Base-by-base conservation (phyloP, 2,329 filamentous ascomycete species). In the Sarocladium kiliense region DNA sequence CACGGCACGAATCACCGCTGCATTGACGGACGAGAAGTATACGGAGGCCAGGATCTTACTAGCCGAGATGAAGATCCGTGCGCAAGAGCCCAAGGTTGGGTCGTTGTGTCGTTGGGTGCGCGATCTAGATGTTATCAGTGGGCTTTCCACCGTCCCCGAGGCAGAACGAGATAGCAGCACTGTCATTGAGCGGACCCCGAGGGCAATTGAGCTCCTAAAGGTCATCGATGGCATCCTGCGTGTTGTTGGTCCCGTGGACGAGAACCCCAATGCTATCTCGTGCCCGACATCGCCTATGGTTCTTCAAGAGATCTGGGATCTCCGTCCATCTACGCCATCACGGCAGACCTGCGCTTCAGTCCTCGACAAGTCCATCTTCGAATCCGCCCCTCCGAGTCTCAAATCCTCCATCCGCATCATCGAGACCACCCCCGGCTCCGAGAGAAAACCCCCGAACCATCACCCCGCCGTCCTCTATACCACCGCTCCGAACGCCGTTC, bases 91-190 rank as follows among this genome's bases (percentile, higher is more conserved):
- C 0, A 87, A 87, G 60, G 70, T 89, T 0, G 86, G 86, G 19
- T 84, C 86, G 1, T 68, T 89, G 7, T 88, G 85, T 66, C 81
- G 86, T 56, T 89, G 86, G 86, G 86, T 89, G 3, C 78, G 86
- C 56, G 85, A 88, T 63, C 71, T 89, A 25, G 86, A 89, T 62
- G 81, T 88, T 23, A 81, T 88, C 51, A 86, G 82, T 60, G 85
- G 85, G 1, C 69, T 88, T 7, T 82, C 82, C 3, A 81, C 82
- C 21, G 74, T 79, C 54, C 71, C 80, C 0, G 73, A 73, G 2
- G 74, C 75, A 2, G 68, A 71, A 45, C 65, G 66, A 37, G 14
- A 67, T 2, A 53, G 21, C 21, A 41, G 11, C 23, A 53, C 21
- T 12, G 34, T 26, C 55, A 41, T 53, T 27, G 61, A 71, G 54